These are phyloP conservation scores for Sphagnum magellanicum DNA, from an alignment of 228 moss, liverwort and hornwort genomes.

Conservation along the genomic window DNA sequence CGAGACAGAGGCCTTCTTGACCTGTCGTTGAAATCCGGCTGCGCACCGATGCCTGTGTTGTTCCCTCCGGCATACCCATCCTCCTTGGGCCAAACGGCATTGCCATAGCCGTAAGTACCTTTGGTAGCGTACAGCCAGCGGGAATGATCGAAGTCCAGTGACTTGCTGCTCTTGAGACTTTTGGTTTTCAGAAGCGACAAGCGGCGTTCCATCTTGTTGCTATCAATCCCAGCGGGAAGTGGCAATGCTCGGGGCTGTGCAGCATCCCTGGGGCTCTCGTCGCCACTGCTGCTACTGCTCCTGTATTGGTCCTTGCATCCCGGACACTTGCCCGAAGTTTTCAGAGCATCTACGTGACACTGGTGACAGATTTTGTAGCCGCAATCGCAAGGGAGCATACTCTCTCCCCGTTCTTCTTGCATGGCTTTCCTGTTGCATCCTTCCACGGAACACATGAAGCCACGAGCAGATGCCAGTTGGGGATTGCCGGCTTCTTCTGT, in stretches of 20 bases:
- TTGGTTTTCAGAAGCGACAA: slow-evolving; percentile 57
- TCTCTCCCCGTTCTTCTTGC: slow-evolving; percentile 79
- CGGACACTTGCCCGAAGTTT: slow-evolving; percentile 43
- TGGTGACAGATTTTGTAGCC: slow-evolving; percentile 69
- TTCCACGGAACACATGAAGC: slow-evolving; percentile 43
- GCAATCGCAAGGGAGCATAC: slow-evolving; percentile 68
- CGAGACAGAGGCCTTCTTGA: slow-evolving; percentile 63
- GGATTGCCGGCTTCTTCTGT: slow-evolving; percentile 20
- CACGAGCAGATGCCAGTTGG: slow-evolving; percentile 67
- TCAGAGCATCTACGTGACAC: slow-evolving; percentile 63
- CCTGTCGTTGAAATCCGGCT: slow-evolving; percentile 55
- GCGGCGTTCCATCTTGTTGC: slow-evolving; percentile 53
- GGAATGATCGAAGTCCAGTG: slow-evolving; percentile 55
- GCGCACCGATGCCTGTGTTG: slow-evolving; percentile 28
- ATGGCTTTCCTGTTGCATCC: slow-evolving; percentile 74
- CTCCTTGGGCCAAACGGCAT: slow-evolving; percentile 86
- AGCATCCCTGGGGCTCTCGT: slow-evolving; percentile 25
- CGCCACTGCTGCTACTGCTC: slow-evolving; percentile 16
- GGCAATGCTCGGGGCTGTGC: slow-evolving; percentile 11
- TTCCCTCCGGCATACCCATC: slow-evolving; percentile 52
- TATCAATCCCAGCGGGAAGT: slow-evolving; percentile 10
- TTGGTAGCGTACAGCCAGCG: slow-evolving; percentile 85
- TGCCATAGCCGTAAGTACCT: slow-evolving; percentile 86
- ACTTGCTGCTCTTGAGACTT: slow-evolving; percentile 56
- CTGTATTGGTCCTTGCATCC: slow-evolving; percentile 82